Conservation (phyloP, 768 basidiomycete genomes). For the Pholiota conissans region DNA sequence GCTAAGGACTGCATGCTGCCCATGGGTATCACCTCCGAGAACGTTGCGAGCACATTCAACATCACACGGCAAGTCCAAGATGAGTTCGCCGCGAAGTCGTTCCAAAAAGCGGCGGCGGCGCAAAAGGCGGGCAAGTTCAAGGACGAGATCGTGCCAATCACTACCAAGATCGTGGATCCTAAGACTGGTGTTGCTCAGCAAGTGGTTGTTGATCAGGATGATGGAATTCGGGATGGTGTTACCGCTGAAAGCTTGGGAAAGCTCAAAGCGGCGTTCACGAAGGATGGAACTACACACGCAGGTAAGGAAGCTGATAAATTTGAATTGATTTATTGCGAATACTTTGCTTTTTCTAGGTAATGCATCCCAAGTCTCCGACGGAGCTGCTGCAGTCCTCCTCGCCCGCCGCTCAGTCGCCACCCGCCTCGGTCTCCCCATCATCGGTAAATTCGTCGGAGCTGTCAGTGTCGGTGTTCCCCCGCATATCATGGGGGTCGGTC, state of each 20-base stretch:
- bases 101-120: conserved; percentile 81
- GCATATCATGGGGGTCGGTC: conserved; percentile 89
- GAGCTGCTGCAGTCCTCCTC: conserved; percentile 87
- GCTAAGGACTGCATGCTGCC: conserved; percentile 82
- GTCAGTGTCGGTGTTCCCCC: conserved; percentile 79
- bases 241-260: conserved; percentile 76
- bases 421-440: conserved; percentile 77
- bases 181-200: conserved; percentile 69
- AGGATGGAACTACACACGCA: conserved; percentile 77
- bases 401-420: conserved; percentile 78
- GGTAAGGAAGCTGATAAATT: conserved; percentile 29
- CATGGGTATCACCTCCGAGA: conserved; percentile 94
- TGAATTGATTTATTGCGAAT: neutral
- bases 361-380: conserved; percentile 89
- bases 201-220: conserved; percentile 76
- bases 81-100: conserved; percentile 80
- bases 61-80: conserved; percentile 79
- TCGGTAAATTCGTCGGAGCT: conserved; percentile 82
- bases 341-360: conserved; percentile 43
- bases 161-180: conserved; percentile 65
- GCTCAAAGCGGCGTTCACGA: conserved; percentile 81
- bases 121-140: conserved; percentile 81
- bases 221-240: conserved; percentile 85
- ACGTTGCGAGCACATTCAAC: conserved; percentile 76
- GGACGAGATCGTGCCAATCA: conserved; percentile 82